These are phyloP conservation scores for Skeletonema potamos DNA, from an alignment of 108 stramenopile genomes.

Conservation along the genomic window DNA sequence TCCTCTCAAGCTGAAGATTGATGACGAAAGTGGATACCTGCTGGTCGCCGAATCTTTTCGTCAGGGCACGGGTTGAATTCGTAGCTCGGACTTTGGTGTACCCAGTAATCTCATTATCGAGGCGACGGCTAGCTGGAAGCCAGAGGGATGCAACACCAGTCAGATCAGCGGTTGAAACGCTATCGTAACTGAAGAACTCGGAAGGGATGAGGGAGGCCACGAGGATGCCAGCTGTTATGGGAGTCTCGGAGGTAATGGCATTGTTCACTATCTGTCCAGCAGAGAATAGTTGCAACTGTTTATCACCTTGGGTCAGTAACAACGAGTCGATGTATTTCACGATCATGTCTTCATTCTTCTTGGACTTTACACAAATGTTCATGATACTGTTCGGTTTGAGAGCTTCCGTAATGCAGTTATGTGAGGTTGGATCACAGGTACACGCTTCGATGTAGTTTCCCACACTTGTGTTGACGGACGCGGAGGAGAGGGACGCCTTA, in stretches of 20 bases:
- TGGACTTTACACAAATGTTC: constrained; percentile 23
- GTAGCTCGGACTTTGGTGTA: not conserved
- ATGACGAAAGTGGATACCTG: not conserved
- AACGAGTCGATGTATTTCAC: constrained; percentile 6
- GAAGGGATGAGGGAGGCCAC: constrained; percentile 6
- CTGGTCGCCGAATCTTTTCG: not conserved
- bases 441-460: constrained; percentile 30
- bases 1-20: not conserved
- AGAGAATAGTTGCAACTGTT: constrained; percentile 2
- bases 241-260: not conserved
- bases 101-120: not conserved
- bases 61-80: not conserved
- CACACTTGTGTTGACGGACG: constrained; percentile 5
- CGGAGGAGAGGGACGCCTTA: constrained; percentile 3
- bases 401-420: constrained; percentile 10
- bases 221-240: not conserved
- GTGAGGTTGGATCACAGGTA: constrained; percentile 24
- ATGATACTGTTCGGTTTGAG: constrained; percentile 7
- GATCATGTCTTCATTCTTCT: constrained; percentile 11
- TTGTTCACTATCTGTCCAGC: not conserved
- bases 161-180: not conserved
- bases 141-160: not conserved
- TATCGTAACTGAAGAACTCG: not conserved
- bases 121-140: not conserved
- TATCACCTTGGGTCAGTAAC: constrained; percentile 6